A percentile compares a stretch with the other conserved stretches of the same genome.
Conservation (phyloP, 1,139 yeast genomes). For the Hansenula anomala region DNA sequence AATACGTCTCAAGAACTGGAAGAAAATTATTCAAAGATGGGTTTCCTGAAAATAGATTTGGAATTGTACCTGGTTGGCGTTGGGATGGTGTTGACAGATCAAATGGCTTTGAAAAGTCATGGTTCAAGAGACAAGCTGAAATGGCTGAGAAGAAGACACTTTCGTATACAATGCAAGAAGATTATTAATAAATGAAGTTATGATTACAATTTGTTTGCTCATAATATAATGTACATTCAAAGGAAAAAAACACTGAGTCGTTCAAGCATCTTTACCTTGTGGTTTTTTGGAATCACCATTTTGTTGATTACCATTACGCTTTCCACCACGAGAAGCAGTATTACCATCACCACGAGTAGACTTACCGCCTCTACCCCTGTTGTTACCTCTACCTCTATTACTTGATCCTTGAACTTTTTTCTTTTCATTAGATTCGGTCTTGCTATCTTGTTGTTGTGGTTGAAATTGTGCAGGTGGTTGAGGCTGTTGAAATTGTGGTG, state of each 20-base stretch:
- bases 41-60: slow-evolving; percentile 67
- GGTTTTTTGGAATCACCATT: background rate
- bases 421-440: too few species aligned
- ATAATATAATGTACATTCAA: too few species aligned
- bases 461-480: slow-evolving; percentile 5
- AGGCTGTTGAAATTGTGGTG: slow-evolving; percentile 18
- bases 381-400: slow-evolving; percentile 12
- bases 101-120: slow-evolving; percentile 77
- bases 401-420: background rate
- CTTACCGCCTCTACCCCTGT: slow-evolving; percentile 28
- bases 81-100: slow-evolving; percentile 96
- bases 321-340: too few species aligned
- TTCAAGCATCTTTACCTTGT: too few species aligned
- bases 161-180: slow-evolving; percentile 35
- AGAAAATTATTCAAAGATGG: slow-evolving; percentile 44
- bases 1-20: slow-evolving; percentile 25
- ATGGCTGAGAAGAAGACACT: slow-evolving; percentile 30
- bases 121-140: slow-evolving; percentile 54
- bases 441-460: background rate
- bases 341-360: slow-evolving; percentile 26
- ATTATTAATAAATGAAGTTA: slow-evolving; percentile 16
- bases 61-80: slow-evolving; percentile 69
- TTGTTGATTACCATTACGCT: background rate
- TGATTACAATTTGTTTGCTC: too few species aligned
- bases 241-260: too few species aligned